A percentile compares a stretch with the other conserved stretches of the same genome.
Evolutionary conservation across 306 rosid genomes (phyloP).

Genomic region (Pyrus betulifolia): DNA sequence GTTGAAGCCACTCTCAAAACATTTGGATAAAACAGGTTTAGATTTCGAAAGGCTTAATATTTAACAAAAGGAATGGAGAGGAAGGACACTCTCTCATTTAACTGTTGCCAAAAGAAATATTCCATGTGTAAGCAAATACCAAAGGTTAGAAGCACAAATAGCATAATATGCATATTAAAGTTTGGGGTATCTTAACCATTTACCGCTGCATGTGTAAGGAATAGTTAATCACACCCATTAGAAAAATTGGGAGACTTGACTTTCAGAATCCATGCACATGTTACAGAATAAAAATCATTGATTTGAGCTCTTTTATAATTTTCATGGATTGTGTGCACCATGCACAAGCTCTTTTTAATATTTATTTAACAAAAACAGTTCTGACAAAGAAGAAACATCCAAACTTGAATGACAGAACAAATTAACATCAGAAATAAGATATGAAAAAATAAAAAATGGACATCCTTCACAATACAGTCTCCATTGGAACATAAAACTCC

Average conservation of each 20-base stretch:
- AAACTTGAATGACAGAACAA: neutral
- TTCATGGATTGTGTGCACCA: neutral
- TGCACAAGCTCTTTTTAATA: neutral
- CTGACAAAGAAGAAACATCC: neutral
- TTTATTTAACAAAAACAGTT: neutral
- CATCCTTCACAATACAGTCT: neutral
- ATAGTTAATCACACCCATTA: neutral
- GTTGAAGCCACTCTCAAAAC: conserved; percentile 9
- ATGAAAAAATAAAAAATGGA: neutral
- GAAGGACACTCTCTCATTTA: neutral
- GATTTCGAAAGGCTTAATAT: neutral
- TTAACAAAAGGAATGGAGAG: neutral
- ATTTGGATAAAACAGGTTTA: neutral
- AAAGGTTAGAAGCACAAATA: neutral
- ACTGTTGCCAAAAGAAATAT: neutral
- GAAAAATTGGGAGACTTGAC: neutral
- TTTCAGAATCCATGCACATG: neutral
- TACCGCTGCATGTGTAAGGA: neutral
- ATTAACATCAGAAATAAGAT: neutral
- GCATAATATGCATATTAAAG: neutral
- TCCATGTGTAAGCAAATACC: neutral
- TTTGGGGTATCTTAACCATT: neutral
- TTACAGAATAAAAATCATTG: neutral
- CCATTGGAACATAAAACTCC: neutral
- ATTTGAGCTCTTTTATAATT: neutral